Evolutionary conservation across 2,329 filamentous ascomycete genomes (phyloP).

Genomic region (Rhynchosporium secalis): DNA sequence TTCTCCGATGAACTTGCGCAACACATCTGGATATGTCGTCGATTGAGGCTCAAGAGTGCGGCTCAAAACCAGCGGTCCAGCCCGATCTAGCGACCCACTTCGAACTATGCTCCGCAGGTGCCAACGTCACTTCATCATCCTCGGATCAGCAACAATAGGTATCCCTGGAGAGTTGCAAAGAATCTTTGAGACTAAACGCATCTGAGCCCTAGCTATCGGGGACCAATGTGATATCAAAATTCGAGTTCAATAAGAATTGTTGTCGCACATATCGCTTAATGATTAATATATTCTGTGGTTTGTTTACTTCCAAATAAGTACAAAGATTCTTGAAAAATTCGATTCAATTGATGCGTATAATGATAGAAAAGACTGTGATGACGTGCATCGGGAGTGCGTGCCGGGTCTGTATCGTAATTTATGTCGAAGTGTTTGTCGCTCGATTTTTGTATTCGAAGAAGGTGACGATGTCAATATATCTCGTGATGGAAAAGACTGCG

Average conservation of each 20-base stretch:
- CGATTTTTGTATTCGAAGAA: too few species aligned
- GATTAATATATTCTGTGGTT: too few species aligned
- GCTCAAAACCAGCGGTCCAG: not conserved
- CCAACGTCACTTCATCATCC: constrained; percentile 10
- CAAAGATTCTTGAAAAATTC: too few species aligned
- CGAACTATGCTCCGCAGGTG: not conserved
- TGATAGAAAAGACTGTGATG: too few species aligned
- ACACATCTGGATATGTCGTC: not conserved
- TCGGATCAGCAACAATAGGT: not conserved
- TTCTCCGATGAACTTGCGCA: too few species aligned
- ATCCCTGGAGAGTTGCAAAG: not conserved
- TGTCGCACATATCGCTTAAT: too few species aligned
- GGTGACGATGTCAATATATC: not conserved
- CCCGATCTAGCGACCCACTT: constrained; percentile 2
- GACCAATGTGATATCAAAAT: not conserved
- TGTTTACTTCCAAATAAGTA: too few species aligned
- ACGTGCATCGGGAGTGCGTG: too few species aligned
- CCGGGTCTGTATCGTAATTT: not conserved
- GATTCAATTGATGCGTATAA: too few species aligned
- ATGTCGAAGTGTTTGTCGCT: not conserved
- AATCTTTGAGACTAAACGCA: not conserved
- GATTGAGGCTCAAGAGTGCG: constrained; percentile 2
- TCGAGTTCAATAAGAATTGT: not conserved
- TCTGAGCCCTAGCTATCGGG: not conserved
- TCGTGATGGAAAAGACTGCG: not conserved